Percentiles rank a stretch among this genome's conserved stretches.
Conservation (phyloP, 768 basidiomycete species). For the Rickenella mellea region DNA sequence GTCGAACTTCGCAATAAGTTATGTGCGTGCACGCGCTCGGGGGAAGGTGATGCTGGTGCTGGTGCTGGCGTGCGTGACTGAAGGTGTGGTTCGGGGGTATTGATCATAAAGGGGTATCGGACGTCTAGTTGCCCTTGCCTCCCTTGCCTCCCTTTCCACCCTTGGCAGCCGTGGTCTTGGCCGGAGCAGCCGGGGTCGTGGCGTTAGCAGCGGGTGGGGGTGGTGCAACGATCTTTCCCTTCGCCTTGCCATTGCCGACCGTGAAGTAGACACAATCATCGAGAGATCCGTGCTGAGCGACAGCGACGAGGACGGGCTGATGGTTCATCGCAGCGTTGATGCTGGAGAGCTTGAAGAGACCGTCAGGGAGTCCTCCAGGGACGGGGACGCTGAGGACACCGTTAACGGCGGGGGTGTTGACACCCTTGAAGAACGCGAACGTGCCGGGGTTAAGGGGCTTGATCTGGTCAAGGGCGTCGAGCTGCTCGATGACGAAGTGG, state of each 20-base stretch:
- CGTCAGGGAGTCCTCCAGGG: constrained; percentile 23
- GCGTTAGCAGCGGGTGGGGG: neutral
- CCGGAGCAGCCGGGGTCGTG: neutral
- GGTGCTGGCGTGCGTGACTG: too few relatives aligned
- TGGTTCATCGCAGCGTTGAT: constrained; percentile 39
- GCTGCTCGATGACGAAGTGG: constrained; percentile 44
- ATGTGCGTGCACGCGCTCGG: too few relatives aligned
- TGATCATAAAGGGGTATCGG: too few relatives aligned
- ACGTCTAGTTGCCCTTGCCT: neutral
- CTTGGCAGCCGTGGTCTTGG: neutral
- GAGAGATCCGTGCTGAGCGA: constrained; percentile 41
- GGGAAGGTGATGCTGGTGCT: too few relatives aligned
- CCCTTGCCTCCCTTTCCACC: neutral
- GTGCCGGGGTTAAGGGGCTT: constrained; percentile 34
- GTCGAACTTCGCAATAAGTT: too few relatives aligned
- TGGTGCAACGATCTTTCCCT: constrained; percentile 4
- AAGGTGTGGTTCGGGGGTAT: too few relatives aligned
- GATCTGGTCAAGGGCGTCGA: constrained; percentile 34
- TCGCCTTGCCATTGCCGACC: constrained; percentile 15
- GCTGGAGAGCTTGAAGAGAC: constrained; percentile 18
- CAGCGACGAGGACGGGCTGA: constrained; percentile 34
- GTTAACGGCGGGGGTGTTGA: constrained; percentile 23
- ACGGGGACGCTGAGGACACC: constrained; percentile 21
- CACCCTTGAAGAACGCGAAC: constrained; percentile 62
- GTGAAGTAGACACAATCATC: constrained; percentile 39